Base-by-base conservation (phyloP, 2,329 filamentous ascomycete genomes). In the Aspergillus persii region DNA sequence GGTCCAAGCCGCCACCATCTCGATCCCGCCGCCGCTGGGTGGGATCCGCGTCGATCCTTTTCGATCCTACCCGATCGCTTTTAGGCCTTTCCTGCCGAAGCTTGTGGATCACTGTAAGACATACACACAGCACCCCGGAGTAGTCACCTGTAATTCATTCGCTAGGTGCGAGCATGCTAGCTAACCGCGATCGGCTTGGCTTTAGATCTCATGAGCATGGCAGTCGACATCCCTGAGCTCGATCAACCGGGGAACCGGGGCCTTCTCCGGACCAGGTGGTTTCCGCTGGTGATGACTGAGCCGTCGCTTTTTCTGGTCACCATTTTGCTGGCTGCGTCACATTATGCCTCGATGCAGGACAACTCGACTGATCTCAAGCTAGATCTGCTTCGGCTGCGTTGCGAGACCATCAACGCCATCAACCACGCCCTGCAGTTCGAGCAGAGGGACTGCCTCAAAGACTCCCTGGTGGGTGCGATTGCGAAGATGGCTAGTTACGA, bases 401-500 rank as follows among this genome's bases (percentile, higher is more conserved):
- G 74, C 36, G 75, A 78, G 64, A 79, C 80, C 15, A 74, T 83
- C 44, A 62, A 67, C 23, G 71, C 76, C 36, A 78, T 83, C 67
- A 81, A 80, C 59, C 60, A 69, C 4, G 71, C 72, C 8, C 68
- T 82, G 31, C 63, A 64, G n/a, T 65, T 72, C 46, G 65, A 70
- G 29, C 59, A 36, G 9, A 60, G 62, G 2, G 62, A 69, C 30
- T 63, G 64, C 4, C 67, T 75, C 6, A 76, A 69, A 60, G 80
- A 83, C 63, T 75, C 75, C 12, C 61, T 82, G 33, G 75, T 83
- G 53, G 78, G 77, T 8, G 80, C 81, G 2, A 79, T 82, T 3
- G 79, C 79, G 36, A 80, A 81, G 61, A 80, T 84, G 80, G 81
- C 80, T 8, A 79, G 77, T 60, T 83, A 81, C 65, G 81, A 84